Evolutionary conservation across 805 yeast genomes (phyloP), one percentile per base, ranked within the genome.

Genomic region (Teunomyces gatunensis): DNA sequence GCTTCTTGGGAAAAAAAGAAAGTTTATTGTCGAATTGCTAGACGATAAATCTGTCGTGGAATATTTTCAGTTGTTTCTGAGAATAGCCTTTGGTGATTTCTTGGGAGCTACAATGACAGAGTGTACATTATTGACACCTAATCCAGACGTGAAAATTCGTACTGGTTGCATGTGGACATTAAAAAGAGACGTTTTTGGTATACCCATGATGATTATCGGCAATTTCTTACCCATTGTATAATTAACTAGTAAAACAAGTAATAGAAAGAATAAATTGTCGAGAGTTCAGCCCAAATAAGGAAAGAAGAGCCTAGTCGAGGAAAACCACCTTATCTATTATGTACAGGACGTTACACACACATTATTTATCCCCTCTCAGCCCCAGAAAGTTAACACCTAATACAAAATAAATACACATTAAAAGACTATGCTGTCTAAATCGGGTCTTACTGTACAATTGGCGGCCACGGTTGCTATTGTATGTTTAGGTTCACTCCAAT

Each of bases 171-270:
- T 87, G 58, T 89, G 97, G 96, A 94, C 98, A 0, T 71, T 94
- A 54, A 90, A 91, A 61, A 75, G 97, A 63, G 98, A 92, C 62
- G 95, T 92, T 13, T 92, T 94, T 68, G 97, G 97, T 6, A 85
- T 92, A 45, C 99, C 99, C 12, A 85, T 94, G 89, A 91, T 92
- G 96, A 85, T 94, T 18, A 80, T 92, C 29, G 98, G 97, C 13
- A 94, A 89, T 61, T 92, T 92, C 63, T 72, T 92, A 56, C 98
- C 97, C 0, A 84, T 89, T 23, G 51, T 81, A 42, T 74, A 70
- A 50, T 21, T 36, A 36, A 13, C n/a, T 36, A 27, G 34, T 23
- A 6, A 12, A 7, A 15, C 15, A 25, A 37, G 34, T 40, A 10
- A 20, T 27, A 30, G 23, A 30, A 25, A 25, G 27, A 9, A 25